Evolutionary conservation across 768 basidiomycete species (phyloP), one percentile per base, ranked within the genome.

Genomic region (Amylocystis lapponica): DNA sequence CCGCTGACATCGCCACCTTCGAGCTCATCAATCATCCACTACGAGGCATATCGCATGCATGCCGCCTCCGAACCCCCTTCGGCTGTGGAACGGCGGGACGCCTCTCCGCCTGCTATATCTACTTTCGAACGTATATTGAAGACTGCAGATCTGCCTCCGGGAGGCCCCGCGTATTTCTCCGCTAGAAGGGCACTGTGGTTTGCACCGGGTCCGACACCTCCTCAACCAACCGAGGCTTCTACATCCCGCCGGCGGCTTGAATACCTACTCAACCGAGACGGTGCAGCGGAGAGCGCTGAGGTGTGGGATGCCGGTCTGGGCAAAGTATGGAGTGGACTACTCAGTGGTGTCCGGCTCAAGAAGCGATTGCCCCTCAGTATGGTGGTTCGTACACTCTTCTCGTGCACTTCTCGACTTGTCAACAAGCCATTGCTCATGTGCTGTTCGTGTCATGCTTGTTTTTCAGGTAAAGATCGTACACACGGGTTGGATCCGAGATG

Each of bases 401-500:
- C 12, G 27, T 23, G 17, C 27, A 31, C 33, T 32, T 26, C 20
- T 17, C 9, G 14, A 42, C 27, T 8, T 23, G 29, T 27, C 13
- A 13, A 22, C 17, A 36, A 22, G 35, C 10, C 14, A 12, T 36
- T 9, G 7, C 9, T 27, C 13, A 39, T 17, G 5, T 26, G 6
- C n/a, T 13, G 9, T 4, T 4, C 3, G 10, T 23, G 3, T 20
- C 12, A 19, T 41, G 34, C 32, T 38, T 27, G 39, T 37, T 43
- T 37, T 49, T 19, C 61, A 90, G 86, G 74, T 87, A 54, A 82
- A 83, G 55, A 70, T 90, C 46, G 61, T 87, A 34, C 76, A 85
- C 53, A 75, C 81, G 26, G 79, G 81, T 27, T 90, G 87, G 87
- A 60, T 84, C 35, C 76, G 76, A 39, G 86, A 90, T 37, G 70